A percentile compares a stretch with the other conserved stretches of the same genome.
phyloP scores from a whole-genome alignment of 2,329 filamentous ascomycete species.

The Paecilomyces dactylethromorphus region DNA sequence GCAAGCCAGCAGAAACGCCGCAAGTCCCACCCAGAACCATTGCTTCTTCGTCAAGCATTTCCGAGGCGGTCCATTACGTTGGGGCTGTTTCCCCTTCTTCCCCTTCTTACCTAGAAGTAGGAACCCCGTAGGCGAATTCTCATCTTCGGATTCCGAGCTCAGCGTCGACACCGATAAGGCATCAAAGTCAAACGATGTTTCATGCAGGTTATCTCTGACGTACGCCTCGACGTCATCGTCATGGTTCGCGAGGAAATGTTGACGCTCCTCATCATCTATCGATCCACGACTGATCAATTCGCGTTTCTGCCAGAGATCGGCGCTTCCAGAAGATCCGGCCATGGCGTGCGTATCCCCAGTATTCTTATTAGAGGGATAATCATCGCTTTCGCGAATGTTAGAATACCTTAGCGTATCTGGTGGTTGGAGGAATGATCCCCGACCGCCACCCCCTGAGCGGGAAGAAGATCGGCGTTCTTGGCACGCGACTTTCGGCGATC shows the following conservation, averaged over 20 bases:
- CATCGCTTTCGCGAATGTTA: background rate
- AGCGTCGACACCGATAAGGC: background rate
- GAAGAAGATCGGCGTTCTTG: background rate
- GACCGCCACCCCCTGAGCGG: background rate
- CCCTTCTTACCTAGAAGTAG: background rate
- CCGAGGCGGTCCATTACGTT: background rate
- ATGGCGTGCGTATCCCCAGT: background rate
- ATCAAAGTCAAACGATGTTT: background rate
- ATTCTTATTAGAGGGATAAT: background rate
- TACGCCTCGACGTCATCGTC: background rate
- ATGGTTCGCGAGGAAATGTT: background rate
- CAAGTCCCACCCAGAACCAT: background rate
- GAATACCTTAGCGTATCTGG: too few species aligned
- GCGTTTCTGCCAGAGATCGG: background rate
- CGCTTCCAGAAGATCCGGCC: background rate
- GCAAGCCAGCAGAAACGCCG: background rate
- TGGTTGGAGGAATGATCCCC: too few species aligned
- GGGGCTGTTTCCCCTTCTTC: background rate
- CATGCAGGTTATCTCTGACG: background rate
- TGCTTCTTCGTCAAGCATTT: background rate
- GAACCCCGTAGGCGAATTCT: background rate
- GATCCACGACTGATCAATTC: background rate
- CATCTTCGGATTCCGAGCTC: background rate
- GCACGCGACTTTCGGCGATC: background rate
- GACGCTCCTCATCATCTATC: background rate